Evolutionary conservation across 768 basidiomycete genomes (phyloP).

Genomic region (Galerina marginata): DNA sequence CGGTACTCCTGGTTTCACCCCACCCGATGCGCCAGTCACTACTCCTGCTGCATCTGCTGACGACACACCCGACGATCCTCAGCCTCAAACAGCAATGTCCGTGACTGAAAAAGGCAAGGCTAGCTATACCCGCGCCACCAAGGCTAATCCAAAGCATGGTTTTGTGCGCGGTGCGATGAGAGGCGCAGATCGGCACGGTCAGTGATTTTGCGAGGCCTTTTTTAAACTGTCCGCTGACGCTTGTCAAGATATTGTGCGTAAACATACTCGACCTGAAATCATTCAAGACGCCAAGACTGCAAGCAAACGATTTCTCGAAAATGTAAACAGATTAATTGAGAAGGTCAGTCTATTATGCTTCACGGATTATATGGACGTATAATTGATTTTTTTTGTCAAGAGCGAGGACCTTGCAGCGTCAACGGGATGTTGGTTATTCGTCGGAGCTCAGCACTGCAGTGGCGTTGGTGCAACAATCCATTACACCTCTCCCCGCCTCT

Average conservation of each 20-base stretch:
- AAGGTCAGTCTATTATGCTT: neutral
- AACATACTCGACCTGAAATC: neutral
- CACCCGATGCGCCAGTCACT: too few relatives aligned
- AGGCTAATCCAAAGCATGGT: neutral
- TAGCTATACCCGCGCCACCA: too few relatives aligned
- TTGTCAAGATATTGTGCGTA: neutral
- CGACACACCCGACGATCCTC: too few relatives aligned
- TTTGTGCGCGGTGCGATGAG: neutral
- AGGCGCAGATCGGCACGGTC: neutral
- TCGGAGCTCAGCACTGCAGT: conserved; percentile 12
- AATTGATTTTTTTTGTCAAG: neutral
- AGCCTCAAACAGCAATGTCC: too few relatives aligned
- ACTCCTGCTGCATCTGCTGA: too few relatives aligned
- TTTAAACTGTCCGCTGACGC: neutral
- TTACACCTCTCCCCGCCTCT: conserved; percentile 12
- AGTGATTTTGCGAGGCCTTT: neutral
- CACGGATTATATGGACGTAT: neutral
- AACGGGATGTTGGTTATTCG: conserved; percentile 17
- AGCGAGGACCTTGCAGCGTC: conserved; percentile 4
- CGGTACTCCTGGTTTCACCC: too few relatives aligned
- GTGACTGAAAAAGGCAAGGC: too few relatives aligned
- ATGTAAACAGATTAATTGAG: neutral
- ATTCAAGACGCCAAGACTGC: neutral
- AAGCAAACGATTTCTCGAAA: conserved; percentile 2
- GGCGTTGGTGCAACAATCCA: neutral